Conservation (phyloP, 2,329 filamentous ascomycete genomes). For the Arthroderma uncinatum region DNA sequence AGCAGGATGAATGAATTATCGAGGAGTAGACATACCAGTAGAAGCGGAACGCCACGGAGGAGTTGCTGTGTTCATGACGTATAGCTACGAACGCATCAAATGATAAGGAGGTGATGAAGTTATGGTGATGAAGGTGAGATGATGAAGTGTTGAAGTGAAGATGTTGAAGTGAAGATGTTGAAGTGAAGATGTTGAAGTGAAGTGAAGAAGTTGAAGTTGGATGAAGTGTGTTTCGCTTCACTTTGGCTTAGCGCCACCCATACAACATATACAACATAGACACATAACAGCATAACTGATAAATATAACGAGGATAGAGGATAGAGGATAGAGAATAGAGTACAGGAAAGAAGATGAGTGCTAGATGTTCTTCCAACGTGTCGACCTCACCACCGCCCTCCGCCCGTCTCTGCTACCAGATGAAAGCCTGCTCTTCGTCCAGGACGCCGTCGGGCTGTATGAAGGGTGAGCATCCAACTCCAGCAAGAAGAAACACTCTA, state of each 20-base stretch:
- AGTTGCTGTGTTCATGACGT: slow-evolving; percentile 30
- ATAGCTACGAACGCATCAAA: slow-evolving; percentile 1
- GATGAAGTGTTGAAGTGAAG: background rate
- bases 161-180: background rate
- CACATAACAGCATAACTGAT: too few species aligned
- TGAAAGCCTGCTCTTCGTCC: slow-evolving; percentile 90
- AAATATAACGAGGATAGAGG: too few species aligned
- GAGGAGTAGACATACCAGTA: slow-evolving; percentile 24
- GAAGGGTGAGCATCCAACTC: slow-evolving; percentile 91
- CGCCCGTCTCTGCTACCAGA: slow-evolving; percentile 85
- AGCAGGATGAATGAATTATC: too few species aligned
- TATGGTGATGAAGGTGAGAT: background rate
- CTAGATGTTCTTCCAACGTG: slow-evolving; percentile 94
- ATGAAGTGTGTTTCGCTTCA: slow-evolving; percentile 1
- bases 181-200: too few species aligned
- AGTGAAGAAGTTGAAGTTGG: background rate
- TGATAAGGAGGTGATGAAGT: background rate
- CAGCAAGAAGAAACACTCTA: too few species aligned
- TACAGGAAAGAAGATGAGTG: slow-evolving; percentile 14
- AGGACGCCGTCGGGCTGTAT: slow-evolving; percentile 94
- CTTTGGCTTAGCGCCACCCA: background rate
- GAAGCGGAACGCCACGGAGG: slow-evolving; percentile 31
- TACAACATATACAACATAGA: too few species aligned
- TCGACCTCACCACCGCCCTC: slow-evolving; percentile 92
- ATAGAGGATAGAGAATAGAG: background rate